These are phyloP conservation scores for Curvularia sp. DNA, from an alignment of 2,329 filamentous ascomycete genomes.

Conservation along the genomic window DNA sequence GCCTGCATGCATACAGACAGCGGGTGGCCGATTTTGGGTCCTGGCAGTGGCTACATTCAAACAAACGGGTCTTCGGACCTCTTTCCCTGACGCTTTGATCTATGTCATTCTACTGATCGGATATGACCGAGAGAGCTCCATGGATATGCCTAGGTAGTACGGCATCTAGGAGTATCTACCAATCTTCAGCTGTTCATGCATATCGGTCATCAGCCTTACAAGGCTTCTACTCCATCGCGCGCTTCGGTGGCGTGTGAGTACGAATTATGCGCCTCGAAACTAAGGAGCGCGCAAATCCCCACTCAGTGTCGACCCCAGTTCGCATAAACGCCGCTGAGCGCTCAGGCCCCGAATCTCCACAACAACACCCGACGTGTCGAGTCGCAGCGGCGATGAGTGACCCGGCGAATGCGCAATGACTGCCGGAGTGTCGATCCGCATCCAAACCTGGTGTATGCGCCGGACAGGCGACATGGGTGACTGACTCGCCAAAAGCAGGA, in stretches of 20 bases:
- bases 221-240: conserved; percentile 14
- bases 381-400: not conserved
- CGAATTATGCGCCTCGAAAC: conserved; percentile 14
- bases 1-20: not conserved
- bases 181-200: conserved; percentile 10
- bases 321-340: conserved; percentile 14
- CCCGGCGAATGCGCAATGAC: conserved; percentile 5
- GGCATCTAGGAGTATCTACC: not conserved
- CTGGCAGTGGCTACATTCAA: conserved; percentile 1
- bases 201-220: conserved; percentile 19
- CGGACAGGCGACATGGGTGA: not conserved
- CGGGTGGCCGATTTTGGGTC: not conserved
- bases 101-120: conserved; percentile 8
- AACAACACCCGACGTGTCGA: not conserved
- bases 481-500: conserved; percentile 3
- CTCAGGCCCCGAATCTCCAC: conserved; percentile 10
- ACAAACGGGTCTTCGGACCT: conserved; percentile 1
- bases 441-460: not conserved
- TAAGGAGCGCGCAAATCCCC: conserved; percentile 14
- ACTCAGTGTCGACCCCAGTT: conserved; percentile 11
- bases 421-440: conserved; percentile 5
- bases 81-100: conserved; percentile 18
- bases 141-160: conserved; percentile 1
- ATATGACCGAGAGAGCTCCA: conserved; percentile 13
- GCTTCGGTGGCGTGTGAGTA: conserved; percentile 9